Evolutionary conservation across 129 eudicot species (phyloP), one percentile per base, ranked within the genome.

Genomic region (Lactuca sativa): DNA sequence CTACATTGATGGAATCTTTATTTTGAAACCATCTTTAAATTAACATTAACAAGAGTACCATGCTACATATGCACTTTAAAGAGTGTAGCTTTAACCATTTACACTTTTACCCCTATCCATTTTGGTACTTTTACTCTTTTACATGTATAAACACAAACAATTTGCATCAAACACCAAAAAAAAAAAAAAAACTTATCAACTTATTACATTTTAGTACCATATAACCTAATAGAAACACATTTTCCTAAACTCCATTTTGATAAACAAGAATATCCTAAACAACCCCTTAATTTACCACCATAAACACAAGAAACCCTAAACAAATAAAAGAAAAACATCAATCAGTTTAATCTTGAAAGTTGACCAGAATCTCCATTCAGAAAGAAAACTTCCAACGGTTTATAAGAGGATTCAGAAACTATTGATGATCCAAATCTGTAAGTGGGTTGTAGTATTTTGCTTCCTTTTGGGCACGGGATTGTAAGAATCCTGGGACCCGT

Each of bases 291-390:
- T 25, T 25, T 25, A 25, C 30, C 30, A 25, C 30, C 30, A 25
- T 25, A 25, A 43, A 74, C 43, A 54, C 58, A 64, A 53, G 5
- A 41, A 64, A 31, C 55, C 5, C 30, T 66, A 49, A 5, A 52
- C 38, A 30, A 30, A 15, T 2, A 54, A 7, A 25, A n/a, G 33
- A 37, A 37, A 16, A 65, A 67, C 11, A 34, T 36, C 16, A 49
- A 80, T 80, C 83, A 84, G 49, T 85, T 93, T 43, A 93, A 55
- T 65, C 85, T 90, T 7, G 90, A 83, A 66, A 93, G 75, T 78
- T 86, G 97, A 62, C 98, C 96, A 60, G 98, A 93, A 73, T 93
- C 98, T 13, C 95, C 98, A 71, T 90, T 87, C 68, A 93, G 78
- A 81, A 93, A 74, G 84, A 89, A 93, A 58, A 87, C 84, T 79